Base-by-base conservation (phyloP, 495 filamentous ascomycete genomes). In the Venustampulla echinocandica region DNA sequence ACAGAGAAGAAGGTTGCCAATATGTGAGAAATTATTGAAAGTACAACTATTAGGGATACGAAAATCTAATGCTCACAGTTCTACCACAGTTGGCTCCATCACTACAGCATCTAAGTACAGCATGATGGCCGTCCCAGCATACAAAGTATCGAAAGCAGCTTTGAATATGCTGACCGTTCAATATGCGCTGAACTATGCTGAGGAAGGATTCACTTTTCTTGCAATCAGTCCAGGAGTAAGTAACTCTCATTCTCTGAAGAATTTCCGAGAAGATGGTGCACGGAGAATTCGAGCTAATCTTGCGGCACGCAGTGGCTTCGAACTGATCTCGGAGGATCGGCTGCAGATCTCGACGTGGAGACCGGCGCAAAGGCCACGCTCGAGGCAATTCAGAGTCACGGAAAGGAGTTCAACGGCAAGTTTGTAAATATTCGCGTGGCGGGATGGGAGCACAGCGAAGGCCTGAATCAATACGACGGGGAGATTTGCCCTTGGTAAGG, bases 141-240 rank as follows among this genome's bases (percentile, higher is more conserved):
- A 79, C 50, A 75, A 71, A 49, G 64, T 77, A 46, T 59, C 65
- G 25, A 79, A 77, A 54, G 68, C 73, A 0, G 69, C 69, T 1
- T 42, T 74, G 40, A 75, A 76, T 42, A 66, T 68, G 56, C 50
- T 77, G 4, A 75, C 67, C 2, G 61, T 69, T 0, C 68, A 74
- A 46, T 74, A 74, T 42, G 62, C 71, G 0, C 46, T 63, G 32
- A 53, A 61, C 13, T 69, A 64, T 44, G 63, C 53, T 1, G 47
- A 62, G 3, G 58, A 69, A 7, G 67, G 68, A 0, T 72, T 77
- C 39, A 67, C 63, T 0, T 63, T 76, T 21, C 45, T 74, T 24
- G 62, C 64, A 6, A 23, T 75, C 21, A 62, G 51, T 35, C 74
- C 73, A 6, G 74, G 73, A 2, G 71, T 73, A 61, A 43, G 70